phyloP scores from a whole-genome alignment of 2,329 filamentous ascomycete species.

The Pseudogymnoascus sp. region DNA sequence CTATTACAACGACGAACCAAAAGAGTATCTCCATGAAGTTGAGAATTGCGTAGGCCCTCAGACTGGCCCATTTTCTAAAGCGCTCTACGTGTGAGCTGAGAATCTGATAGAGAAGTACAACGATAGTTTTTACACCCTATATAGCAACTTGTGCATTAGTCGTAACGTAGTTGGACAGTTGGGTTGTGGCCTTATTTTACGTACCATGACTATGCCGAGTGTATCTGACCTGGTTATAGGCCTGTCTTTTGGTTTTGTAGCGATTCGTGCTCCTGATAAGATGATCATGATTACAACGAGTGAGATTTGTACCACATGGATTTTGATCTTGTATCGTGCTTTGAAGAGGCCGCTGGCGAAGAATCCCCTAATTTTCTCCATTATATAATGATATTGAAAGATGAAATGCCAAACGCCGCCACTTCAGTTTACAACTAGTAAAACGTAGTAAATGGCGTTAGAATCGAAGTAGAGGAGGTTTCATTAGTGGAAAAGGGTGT shows the following conservation, averaged over 20 bases:
- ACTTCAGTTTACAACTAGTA: background rate
- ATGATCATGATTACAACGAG: background rate
- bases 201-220: background rate
- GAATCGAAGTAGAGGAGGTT: background rate
- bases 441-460: background rate
- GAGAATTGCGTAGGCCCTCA: conserved; percentile 35
- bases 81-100: conserved; percentile 28
- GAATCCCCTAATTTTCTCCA: background rate
- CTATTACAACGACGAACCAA: conserved; percentile 31
- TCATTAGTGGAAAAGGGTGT: background rate
- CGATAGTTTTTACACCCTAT: conserved; percentile 31
- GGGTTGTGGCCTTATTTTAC: background rate
- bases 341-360: background rate
- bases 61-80: conserved; percentile 30
- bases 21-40: conserved; percentile 35
- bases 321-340: background rate
- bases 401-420: background rate
- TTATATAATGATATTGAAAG: background rate
- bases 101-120: conserved; percentile 34
- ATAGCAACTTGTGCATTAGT: background rate
- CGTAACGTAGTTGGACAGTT: background rate
- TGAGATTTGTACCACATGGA: background rate
- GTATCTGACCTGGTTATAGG: background rate
- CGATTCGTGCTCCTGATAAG: background rate
- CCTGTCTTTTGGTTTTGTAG: background rate